Conservation (phyloP, 2,329 filamentous ascomycete genomes). For the Arthrobotrys musiformis region DNA sequence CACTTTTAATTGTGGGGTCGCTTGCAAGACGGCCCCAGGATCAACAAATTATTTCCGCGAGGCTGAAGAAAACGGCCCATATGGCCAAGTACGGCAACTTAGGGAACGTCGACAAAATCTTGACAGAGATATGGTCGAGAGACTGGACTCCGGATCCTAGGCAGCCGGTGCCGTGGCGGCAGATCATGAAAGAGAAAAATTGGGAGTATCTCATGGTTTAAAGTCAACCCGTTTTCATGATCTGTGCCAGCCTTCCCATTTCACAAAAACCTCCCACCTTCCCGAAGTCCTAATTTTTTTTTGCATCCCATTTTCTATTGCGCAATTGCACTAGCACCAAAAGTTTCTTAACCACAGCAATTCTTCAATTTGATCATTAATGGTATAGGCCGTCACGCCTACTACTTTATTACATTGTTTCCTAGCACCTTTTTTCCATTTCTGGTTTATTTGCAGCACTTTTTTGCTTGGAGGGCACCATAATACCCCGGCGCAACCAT, state of each 20-base stretch:
- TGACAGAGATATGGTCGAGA: conserved; percentile 46
- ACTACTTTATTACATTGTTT: conserved; percentile 2
- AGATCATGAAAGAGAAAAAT: conserved; percentile 50
- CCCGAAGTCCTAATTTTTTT: too few relatives aligned
- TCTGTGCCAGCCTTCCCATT: background rate
- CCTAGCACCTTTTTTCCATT: background rate
- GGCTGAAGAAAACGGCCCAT: conserved; percentile 43
- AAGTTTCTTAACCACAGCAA: background rate
- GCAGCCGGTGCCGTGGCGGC: conserved; percentile 36
- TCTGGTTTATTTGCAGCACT: conserved; percentile 12
- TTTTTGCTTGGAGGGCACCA: conserved; percentile 47
- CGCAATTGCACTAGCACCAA: background rate
- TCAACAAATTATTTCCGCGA: conserved; percentile 39
- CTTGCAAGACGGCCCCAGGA: conserved; percentile 20
- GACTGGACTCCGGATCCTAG: conserved; percentile 24
- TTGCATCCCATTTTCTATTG: background rate
- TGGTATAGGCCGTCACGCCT: background rate
- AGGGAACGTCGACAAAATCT: conserved; percentile 53
- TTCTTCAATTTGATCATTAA: background rate
- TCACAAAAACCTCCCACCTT: too few relatives aligned
- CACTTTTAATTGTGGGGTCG: conserved; percentile 49
- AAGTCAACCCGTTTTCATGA: too few relatives aligned
- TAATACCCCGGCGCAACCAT: conserved; percentile 53
- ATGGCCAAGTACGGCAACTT: conserved; percentile 54
- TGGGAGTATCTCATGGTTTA: conserved; percentile 55